Conservation (phyloP, 192 early-diverging fungal species). For the Bifiguratus adelaidae region DNA sequence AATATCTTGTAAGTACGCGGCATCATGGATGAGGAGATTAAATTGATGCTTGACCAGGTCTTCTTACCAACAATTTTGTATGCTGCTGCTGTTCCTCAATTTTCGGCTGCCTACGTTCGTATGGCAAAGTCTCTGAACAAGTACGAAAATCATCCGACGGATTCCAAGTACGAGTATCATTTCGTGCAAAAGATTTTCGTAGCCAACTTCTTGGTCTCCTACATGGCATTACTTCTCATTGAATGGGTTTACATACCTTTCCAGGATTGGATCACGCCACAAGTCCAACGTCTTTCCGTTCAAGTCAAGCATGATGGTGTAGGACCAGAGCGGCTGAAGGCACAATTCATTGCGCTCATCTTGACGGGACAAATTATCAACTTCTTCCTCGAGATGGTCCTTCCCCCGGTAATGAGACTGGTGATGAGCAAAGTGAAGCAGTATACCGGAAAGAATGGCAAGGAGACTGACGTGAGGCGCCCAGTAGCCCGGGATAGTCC, state of each 20-base stretch:
- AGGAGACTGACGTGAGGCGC: constrained; percentile 24
- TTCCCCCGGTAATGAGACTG: constrained; percentile 55
- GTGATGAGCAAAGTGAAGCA: constrained; percentile 11
- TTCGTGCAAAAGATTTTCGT: constrained; percentile 80
- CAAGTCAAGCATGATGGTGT: constrained; percentile 25
- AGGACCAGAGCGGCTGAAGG: constrained; percentile 41
- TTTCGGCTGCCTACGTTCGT: constrained; percentile 52
- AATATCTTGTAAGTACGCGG: constrained; percentile 28
- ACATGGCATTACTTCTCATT: constrained; percentile 78
- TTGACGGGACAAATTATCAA: constrained; percentile 76
- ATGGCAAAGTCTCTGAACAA: constrained; percentile 55
- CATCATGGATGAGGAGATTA: too few relatives aligned
- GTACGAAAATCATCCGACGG: constrained; percentile 77
- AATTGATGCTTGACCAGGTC: neutral
- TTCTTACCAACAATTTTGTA: constrained; percentile 64
- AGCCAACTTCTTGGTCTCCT: constrained; percentile 71
- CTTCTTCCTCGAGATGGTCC: constrained; percentile 56
- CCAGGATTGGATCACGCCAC: constrained; percentile 49
- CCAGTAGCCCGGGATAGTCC: neutral
- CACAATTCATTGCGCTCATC: constrained; percentile 65
- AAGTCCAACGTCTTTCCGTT: constrained; percentile 25
- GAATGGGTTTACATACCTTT: constrained; percentile 85
- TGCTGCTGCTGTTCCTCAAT: constrained; percentile 56
- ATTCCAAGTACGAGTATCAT: constrained; percentile 53
- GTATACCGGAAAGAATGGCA: neutral